Conservation (phyloP, 2,329 filamentous ascomycete species). For the Pyricularia pennisetigena region DNA sequence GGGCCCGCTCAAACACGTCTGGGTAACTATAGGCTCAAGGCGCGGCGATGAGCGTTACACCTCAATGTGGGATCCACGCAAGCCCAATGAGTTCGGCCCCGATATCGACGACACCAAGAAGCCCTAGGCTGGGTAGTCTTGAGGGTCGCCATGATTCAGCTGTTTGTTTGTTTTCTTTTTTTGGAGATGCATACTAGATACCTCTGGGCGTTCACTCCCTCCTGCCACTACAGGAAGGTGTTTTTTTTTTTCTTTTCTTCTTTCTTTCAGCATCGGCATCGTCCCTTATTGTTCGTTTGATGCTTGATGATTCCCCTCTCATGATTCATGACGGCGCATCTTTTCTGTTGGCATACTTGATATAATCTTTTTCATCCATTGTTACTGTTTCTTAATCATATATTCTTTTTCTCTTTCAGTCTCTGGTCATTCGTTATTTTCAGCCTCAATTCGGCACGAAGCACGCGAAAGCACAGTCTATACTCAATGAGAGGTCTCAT, state of each 20-base stretch:
- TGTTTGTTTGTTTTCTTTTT: not conserved
- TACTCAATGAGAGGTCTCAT: not conserved
- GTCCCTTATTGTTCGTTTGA: not conserved
- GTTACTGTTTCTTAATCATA: not conserved
- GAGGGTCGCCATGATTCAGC: not conserved
- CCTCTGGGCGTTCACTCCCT: too few species aligned
- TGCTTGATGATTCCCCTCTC: not conserved
- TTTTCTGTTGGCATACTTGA: not conserved
- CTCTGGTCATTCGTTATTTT: not conserved
- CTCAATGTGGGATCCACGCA: conserved; percentile 44
- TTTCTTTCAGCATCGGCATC: not conserved
- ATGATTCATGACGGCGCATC: not conserved
- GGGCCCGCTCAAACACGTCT: conserved; percentile 49
- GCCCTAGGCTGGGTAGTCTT: conserved; percentile 6
- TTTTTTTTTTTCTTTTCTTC: not conserved
- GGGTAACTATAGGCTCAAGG: conserved; percentile 57
- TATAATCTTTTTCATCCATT: not conserved
- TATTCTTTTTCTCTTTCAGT: not conserved
- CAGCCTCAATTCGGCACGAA: not conserved
- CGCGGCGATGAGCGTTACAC: conserved; percentile 47
- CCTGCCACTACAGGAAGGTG: too few species aligned
- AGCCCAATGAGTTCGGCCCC: conserved; percentile 41
- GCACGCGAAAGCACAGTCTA: not conserved
- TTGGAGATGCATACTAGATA: not conserved
- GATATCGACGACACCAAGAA: conserved; percentile 39